phyloP scores from a whole-genome alignment of 805 yeast genomes.

The Ogataea siamensis region DNA sequence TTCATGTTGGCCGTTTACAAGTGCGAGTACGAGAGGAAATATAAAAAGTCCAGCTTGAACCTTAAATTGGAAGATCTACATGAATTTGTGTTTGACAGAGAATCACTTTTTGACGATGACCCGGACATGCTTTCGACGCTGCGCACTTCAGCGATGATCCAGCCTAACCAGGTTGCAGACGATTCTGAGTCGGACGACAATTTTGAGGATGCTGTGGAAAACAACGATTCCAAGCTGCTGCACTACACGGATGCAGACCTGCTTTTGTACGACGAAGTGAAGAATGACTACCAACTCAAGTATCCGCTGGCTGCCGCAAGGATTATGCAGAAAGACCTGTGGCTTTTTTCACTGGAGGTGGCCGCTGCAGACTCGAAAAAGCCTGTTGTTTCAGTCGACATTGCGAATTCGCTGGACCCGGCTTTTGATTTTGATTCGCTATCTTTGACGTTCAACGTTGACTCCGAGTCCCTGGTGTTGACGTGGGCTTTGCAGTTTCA shows the following conservation, averaged over 20 bases:
- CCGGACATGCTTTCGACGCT: constrained; percentile 20
- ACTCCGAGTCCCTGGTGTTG: constrained; percentile 38
- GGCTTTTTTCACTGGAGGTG: constrained; percentile 53
- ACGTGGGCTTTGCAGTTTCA: constrained; percentile 66
- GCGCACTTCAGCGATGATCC: constrained; percentile 19
- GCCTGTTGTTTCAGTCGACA: constrained; percentile 38
- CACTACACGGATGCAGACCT: constrained; percentile 35
- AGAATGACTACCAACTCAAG: constrained; percentile 48
- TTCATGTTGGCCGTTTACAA: constrained; percentile 62
- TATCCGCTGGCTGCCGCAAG: constrained; percentile 33
- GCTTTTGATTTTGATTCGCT: constrained; percentile 54
- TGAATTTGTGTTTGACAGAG: constrained; percentile 51
- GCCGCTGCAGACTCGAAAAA: constrained; percentile 24
- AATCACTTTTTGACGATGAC: constrained; percentile 24
- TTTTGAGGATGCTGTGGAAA: constrained; percentile 32
- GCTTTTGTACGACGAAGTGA: constrained; percentile 54
- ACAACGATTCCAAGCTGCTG: constrained; percentile 25
- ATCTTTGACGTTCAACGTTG: constrained; percentile 67
- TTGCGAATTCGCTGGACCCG: constrained; percentile 58
- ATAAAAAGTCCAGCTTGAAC: constrained; percentile 49
- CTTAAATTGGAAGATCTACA: constrained; percentile 48
- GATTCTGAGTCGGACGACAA: constrained; percentile 24
- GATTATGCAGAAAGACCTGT: constrained; percentile 47
- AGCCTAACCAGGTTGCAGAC: background rate
- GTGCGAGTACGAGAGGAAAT: constrained; percentile 77